Evolutionary conservation across 106 monocot species (phyloP).

Genomic region (Chionographis japonica): DNA sequence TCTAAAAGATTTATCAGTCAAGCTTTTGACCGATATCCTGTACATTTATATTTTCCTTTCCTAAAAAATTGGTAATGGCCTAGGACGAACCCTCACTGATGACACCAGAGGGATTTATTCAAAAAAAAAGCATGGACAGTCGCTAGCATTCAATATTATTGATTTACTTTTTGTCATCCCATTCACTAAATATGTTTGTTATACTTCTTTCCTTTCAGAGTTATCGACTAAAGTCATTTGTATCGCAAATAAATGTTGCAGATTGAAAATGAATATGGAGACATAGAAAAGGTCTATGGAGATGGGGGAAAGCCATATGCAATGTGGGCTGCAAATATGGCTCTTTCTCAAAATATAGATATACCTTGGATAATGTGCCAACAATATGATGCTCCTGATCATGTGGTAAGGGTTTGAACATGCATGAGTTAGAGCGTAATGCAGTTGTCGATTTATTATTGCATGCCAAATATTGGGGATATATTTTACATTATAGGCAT

Average conservation of each 20-base stretch:
- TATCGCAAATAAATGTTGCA: slow-evolving; percentile 16
- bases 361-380: slow-evolving; percentile 99
- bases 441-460: slow-evolving; percentile 4
- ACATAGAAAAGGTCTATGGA: slow-evolving; percentile 67
- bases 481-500: background rate
- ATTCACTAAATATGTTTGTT: no score
- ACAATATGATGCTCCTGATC: slow-evolving; percentile 88
- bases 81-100: no score
- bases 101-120: no score
- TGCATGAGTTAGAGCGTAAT: background rate
- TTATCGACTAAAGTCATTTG: background rate
- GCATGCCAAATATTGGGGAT: background rate
- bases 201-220: background rate
- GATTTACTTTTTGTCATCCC: no score
- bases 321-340: slow-evolving; percentile 97
- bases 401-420: slow-evolving; percentile 54
- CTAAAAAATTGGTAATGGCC: no score
- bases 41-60: no score
- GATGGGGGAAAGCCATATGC: slow-evolving; percentile 83
- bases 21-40: no score
- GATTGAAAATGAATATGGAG: slow-evolving; percentile 98
- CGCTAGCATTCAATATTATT: no score
- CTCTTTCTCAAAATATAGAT: slow-evolving; percentile 76
- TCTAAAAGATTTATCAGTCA: no score
- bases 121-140: no score